phyloP scores from a whole-genome alignment of 2,329 filamentous ascomycete species.

The Botrytis fragariae region DNA sequence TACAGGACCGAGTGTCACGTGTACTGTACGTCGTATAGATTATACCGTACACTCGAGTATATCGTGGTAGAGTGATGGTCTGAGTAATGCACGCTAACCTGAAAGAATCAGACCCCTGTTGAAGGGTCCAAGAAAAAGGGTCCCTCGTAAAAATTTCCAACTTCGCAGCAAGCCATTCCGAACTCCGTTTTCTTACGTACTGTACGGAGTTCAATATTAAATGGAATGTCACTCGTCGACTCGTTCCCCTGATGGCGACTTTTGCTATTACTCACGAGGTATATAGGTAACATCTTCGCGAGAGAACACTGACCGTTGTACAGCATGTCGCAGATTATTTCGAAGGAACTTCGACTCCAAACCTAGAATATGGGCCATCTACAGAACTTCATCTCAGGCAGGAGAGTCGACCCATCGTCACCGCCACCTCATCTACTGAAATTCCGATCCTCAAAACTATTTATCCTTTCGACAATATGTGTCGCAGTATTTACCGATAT shows the following conservation, averaged over 20 bases:
- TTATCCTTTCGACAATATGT: slow-evolving; percentile 37
- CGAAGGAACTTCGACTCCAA: neutral
- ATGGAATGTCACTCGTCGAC: neutral
- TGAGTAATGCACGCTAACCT: neutral
- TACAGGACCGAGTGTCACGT: no score
- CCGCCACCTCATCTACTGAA: slow-evolving; percentile 35
- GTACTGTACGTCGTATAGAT: no score
- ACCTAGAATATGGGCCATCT: slow-evolving; percentile 24
- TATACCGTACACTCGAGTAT: no score
- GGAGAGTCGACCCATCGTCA: slow-evolving; percentile 21
- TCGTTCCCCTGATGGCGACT: neutral
- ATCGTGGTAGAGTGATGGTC: neutral
- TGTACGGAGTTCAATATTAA: neutral
- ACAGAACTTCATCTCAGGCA: slow-evolving; percentile 32
- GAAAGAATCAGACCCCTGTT: neutral
- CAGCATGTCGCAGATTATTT: neutral
- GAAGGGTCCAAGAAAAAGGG: neutral
- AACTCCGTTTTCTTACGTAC: neutral
- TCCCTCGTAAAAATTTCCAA: neutral
- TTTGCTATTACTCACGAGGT: neutral
- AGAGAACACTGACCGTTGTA: neutral
- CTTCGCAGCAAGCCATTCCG: neutral
- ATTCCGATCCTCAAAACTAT: slow-evolving; percentile 35
- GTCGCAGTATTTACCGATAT: slow-evolving; percentile 49
- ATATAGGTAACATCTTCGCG: neutral